A percentile compares a stretch with the other conserved stretches of the same genome.
Evolutionary conservation across 2,329 filamentous ascomycete genomes (phyloP).

Genomic region (Zalaria sp.): DNA sequence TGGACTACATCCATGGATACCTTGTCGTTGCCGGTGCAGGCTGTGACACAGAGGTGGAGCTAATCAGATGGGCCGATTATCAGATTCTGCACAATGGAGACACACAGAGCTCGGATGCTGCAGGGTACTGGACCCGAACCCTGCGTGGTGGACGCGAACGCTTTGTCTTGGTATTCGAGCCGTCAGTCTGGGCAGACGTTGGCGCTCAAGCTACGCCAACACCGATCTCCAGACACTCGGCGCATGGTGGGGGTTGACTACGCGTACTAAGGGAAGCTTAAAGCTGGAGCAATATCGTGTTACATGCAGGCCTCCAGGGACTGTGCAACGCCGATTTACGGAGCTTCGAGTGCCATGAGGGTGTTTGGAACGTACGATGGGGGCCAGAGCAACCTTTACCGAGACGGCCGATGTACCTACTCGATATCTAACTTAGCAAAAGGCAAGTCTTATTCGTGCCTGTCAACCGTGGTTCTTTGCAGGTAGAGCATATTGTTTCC

Average conservation of each 20-base stretch:
- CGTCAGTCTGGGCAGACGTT: no score
- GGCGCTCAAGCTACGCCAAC: no score
- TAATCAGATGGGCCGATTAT: conserved; percentile 4
- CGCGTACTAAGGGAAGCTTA: no score
- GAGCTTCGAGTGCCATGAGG: neutral
- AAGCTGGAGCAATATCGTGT: neutral
- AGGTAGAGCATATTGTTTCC: neutral
- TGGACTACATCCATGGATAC: neutral
- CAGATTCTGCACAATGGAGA: no score
- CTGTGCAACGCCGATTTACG: neutral
- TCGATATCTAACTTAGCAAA: neutral
- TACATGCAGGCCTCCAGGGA: neutral
- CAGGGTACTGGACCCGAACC: no score
- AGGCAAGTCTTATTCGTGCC: neutral
- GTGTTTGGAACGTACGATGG: neutral
- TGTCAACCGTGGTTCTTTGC: neutral
- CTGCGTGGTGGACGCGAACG: no score
- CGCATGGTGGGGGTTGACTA: no score
- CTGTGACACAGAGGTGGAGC: neutral
- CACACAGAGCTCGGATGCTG: no score
- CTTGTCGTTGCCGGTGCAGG: neutral
- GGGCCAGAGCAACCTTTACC: neutral
- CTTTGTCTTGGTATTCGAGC: no score
- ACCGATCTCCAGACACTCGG: no score
- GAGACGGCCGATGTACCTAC: neutral